A percentile compares a stretch with the other conserved stretches of the same genome.
phyloP scores from a whole-genome alignment of 345 rosid species.

The Reutealis trisperma region DNA sequence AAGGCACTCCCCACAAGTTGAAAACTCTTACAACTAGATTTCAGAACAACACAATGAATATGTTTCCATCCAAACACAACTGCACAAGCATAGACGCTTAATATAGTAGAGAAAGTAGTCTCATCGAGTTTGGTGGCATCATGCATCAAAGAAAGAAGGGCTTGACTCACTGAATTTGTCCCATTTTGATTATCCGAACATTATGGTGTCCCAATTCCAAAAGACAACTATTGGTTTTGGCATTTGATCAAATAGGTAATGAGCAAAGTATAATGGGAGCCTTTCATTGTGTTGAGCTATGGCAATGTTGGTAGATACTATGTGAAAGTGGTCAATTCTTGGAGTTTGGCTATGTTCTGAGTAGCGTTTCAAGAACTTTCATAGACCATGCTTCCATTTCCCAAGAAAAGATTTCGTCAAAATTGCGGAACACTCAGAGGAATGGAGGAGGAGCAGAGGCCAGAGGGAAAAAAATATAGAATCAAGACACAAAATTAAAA shows the following conservation, averaged over 20 bases:
- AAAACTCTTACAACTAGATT: conserved; percentile 40
- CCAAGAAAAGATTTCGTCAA: conserved; percentile 14
- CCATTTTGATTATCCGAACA: conserved; percentile 46
- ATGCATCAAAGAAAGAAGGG: conserved; percentile 42
- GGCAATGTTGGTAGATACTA: conserved; percentile 35
- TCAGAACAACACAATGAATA: conserved; percentile 42
- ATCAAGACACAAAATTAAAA: neutral
- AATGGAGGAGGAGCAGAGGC: no score
- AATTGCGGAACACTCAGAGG: conserved; percentile 4
- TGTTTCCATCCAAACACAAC: conserved; percentile 36
- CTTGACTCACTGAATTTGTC: conserved; percentile 33
- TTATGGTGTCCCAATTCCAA: conserved; percentile 50
- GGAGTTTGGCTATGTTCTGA: conserved; percentile 8
- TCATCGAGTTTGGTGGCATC: conserved; percentile 30
- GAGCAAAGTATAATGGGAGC: conserved; percentile 39
- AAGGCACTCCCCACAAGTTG: conserved; percentile 50
- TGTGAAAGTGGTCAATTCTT: neutral
- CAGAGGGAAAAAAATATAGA: no score
- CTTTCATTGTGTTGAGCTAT: conserved; percentile 12
- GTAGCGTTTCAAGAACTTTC: conserved; percentile 16
- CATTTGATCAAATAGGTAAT: conserved; percentile 55
- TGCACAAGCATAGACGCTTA: conserved; percentile 39
- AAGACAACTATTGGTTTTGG: conserved; percentile 42
- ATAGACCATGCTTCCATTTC: conserved; percentile 21
- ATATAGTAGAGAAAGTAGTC: conserved; percentile 37